phyloP scores from a whole-genome alignment of 805 yeast species.

The Candida vartiovaarae region DNA sequence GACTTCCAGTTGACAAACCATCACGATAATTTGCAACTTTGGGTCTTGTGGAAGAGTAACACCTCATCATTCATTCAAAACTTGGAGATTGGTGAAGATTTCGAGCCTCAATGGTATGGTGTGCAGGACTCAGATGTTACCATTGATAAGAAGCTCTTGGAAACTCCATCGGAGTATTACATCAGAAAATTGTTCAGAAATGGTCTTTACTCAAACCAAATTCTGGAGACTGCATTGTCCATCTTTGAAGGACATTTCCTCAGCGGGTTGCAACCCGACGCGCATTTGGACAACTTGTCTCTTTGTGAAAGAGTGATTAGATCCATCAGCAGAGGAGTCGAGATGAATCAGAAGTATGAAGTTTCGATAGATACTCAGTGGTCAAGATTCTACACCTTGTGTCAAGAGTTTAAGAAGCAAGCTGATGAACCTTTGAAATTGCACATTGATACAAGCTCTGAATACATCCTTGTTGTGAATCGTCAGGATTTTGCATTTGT shows the following conservation, averaged over 20 bases:
- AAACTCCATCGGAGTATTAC: conserved; percentile 34
- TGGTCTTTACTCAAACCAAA: conserved; percentile 39
- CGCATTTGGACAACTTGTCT: conserved; percentile 21
- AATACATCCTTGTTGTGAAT: conserved; percentile 28
- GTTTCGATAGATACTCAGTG: conserved; percentile 45
- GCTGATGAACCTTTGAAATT: conserved; percentile 55
- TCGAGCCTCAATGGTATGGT: conserved; percentile 17
- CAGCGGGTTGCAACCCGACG: conserved; percentile 20
- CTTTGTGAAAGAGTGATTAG: conserved; percentile 28
- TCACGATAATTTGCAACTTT: conserved; percentile 24
- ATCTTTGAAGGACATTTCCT: conserved; percentile 41
- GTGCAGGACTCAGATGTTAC: conserved; percentile 7
- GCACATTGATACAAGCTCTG: conserved; percentile 28
- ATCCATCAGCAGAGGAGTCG: conserved; percentile 27
- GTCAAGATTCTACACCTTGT: conserved; percentile 61
- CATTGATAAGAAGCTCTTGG: conserved; percentile 20
- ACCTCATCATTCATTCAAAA: conserved; percentile 40
- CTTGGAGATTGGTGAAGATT: conserved; percentile 24
- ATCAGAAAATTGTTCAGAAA: conserved; percentile 40
- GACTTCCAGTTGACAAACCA: conserved; percentile 32
- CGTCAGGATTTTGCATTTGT: conserved; percentile 28
- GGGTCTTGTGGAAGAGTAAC: conserved; percentile 59
- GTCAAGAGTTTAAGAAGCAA: conserved; percentile 60
- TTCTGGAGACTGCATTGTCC: conserved; percentile 45
- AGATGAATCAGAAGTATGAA: conserved; percentile 27